Evolutionary conservation across 176 grass and related monocot species (phyloP), one percentile per base, ranked within the genome.

Genomic region (Oryza brachyantha): DNA sequence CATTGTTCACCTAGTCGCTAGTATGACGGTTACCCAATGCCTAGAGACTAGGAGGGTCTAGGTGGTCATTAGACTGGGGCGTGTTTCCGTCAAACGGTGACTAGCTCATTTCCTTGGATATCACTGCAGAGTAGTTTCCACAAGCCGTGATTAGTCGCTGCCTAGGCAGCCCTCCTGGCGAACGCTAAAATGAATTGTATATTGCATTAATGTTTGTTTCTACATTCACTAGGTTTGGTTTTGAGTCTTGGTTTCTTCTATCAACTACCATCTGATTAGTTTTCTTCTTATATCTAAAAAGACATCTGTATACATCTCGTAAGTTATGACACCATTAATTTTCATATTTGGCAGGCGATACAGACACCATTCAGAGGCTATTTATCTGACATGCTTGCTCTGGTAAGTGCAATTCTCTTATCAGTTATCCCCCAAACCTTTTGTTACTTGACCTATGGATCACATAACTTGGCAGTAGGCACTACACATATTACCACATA

Each of bases 351-450:
- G 12, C 86, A 97, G 93, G 91, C 86, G 0, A 16, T 89, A 42
- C 93, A 97, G 54, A 89, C 93, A 45, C 93, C 93, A 22, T 97
- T 91, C 79, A 89, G 81, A 68, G 76, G 88, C 77, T 97, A 97
- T 77, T 84, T 97, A 34, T 64, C 40, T 16, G 91, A 91, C 68
- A 97, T 97, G 91, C 66, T 97, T 36, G 88, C 91, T 62, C 94
- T 97, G 76, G 91, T 93, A 82, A 85, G 80, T 89, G 32, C n/a
- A n/a, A n/a, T 60, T 11, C 68, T 70, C 43, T 67, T n/a, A n/a
- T n/a, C n/a, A n/a, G 1, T 71, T 22, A 38, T 24, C 28, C 28
- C 1, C 5, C 73, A 82, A 25, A 5, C 27, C 22, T 79, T 77
- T 24, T 5, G 14, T 35, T 54, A 24, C 13, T 75, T 64, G 1